Percentiles rank a stretch among this genome's conserved stretches.
Conservation (phyloP, 2,329 filamentous ascomycete species). For the Sporothrix brunneoviolacea region DNA sequence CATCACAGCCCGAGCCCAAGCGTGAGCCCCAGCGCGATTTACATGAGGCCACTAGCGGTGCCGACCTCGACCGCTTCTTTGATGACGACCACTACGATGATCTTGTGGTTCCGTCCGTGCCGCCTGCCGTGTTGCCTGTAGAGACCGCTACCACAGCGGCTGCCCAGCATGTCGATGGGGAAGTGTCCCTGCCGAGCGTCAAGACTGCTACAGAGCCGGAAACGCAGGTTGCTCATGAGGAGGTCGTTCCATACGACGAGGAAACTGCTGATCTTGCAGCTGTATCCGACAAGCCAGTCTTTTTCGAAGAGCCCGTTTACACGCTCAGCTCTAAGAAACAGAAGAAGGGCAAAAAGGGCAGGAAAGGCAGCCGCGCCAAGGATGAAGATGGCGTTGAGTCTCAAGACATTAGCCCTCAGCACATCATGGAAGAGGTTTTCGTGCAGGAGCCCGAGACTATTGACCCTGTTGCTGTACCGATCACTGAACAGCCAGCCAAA, state of each 20-base stretch:
- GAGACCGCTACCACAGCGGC: too few relatives aligned
- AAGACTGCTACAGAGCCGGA: not conserved
- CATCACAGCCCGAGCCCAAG: not conserved
- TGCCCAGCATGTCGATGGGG: too few relatives aligned
- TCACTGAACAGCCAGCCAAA: not conserved
- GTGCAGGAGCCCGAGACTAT: constrained; percentile 3
- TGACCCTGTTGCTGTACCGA: not conserved
- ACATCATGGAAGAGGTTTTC: not conserved
- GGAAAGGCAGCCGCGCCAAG: not conserved
- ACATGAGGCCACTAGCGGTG: not conserved
- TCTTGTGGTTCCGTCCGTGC: not conserved
- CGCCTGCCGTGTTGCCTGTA: not conserved
- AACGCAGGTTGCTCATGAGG: too few relatives aligned
- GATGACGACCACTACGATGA: constrained; percentile 4
- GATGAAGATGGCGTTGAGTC: not conserved
- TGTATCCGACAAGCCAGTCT: not conserved
- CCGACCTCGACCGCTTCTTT: constrained; percentile 11
- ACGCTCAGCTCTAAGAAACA: constrained; percentile 5
- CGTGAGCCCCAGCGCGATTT: too few relatives aligned
- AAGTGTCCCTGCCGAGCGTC: not conserved
- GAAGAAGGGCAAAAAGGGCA: constrained; percentile 7
- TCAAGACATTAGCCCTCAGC: not conserved
- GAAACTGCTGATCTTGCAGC: too few relatives aligned
- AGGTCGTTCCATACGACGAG: too few relatives aligned
- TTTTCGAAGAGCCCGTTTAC: constrained; percentile 1